A percentile compares a stretch with the other conserved stretches of the same genome.
phyloP scores from a whole-genome alignment of 1,284 basidiomycete species.

The Ustilago nuda region DNA sequence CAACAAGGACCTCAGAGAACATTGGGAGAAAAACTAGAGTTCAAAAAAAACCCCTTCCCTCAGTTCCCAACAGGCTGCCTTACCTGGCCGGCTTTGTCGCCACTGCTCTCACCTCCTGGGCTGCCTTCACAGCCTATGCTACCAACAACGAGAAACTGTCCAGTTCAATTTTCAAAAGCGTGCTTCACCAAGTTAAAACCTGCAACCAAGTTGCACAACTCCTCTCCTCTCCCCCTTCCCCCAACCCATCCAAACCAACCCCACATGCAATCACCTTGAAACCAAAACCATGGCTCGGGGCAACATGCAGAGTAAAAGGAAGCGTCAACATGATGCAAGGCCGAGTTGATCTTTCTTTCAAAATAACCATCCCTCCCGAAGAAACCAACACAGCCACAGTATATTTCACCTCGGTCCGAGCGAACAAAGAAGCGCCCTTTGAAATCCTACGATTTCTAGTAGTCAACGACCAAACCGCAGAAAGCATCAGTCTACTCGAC shows the following conservation, averaged over 20 bases:
- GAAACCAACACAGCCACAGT: conserved; percentile 27
- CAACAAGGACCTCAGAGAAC: neutral
- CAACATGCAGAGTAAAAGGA: conserved; percentile 48
- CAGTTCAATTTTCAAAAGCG: conserved; percentile 52
- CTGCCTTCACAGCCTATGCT: conserved; percentile 49
- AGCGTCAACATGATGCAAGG: conserved; percentile 63
- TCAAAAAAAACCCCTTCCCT: conserved; percentile 13
- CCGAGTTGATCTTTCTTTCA: conserved; percentile 57
- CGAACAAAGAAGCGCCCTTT: conserved; percentile 43
- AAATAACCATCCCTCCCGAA: conserved; percentile 5
- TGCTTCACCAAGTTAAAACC: conserved; percentile 48
- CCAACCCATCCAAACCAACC: neutral
- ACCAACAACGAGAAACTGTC: conserved; percentile 64
- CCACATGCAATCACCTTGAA: conserved; percentile 24
- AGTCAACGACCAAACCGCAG: conserved; percentile 33
- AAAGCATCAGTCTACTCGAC: conserved; percentile 34
- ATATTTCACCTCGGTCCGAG: conserved; percentile 61
- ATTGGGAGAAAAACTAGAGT: neutral
- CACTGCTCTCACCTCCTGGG: conserved; percentile 41
- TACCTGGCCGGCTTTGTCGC: conserved; percentile 4
- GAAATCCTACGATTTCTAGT: conserved; percentile 60
- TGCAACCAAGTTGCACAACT: conserved; percentile 26
- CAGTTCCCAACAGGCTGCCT: conserved; percentile 21
- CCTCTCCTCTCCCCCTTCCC: conserved; percentile 44
- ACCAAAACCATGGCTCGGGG: conserved; percentile 23